Percentiles rank a stretch among this genome's conserved stretches.
These are phyloP conservation scores for Backusella parvicylindrica DNA, from an alignment of 192 early-diverging fungal genomes.

Conservation along the genomic window DNA sequence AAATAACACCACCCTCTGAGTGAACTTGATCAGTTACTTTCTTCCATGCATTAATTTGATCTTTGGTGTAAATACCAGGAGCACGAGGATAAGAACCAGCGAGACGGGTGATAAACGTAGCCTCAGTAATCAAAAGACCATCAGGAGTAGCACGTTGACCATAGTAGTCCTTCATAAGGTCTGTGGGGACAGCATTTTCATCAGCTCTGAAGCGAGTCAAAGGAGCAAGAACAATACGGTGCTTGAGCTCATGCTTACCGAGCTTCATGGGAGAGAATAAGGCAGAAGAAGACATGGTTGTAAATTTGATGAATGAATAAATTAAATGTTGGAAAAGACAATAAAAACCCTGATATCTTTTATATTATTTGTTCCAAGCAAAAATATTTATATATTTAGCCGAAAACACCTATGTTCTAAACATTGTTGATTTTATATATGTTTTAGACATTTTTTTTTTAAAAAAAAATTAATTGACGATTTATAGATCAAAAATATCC, in stretches of 20 bases:
- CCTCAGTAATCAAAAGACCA: constrained; percentile 29
- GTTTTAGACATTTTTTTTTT: too few relatives aligned
- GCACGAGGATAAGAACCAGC: constrained; percentile 16
- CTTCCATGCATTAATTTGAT: constrained; percentile 50
- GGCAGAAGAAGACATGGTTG: constrained; percentile 2
- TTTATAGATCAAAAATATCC: too few relatives aligned
- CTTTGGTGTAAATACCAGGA: constrained; percentile 37
- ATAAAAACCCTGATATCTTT: not conserved
- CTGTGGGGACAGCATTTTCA: constrained; percentile 8
- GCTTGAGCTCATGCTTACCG: constrained; percentile 11
- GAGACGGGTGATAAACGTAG: constrained; percentile 10
- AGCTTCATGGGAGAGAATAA: constrained; percentile 26
- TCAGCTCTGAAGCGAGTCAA: constrained; percentile 18
- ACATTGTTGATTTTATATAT: too few relatives aligned
- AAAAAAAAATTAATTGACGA: too few relatives aligned
- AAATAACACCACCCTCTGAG: constrained; percentile 50
- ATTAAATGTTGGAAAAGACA: not conserved
- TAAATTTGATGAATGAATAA: not conserved
- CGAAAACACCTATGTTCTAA: too few relatives aligned
- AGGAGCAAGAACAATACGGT: constrained; percentile 29
- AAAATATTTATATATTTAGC: too few relatives aligned
- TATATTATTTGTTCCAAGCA: not conserved
- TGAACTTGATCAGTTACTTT: constrained; percentile 51
- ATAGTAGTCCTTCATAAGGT: constrained; percentile 18
- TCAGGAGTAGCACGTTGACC: constrained; percentile 18